These are phyloP conservation scores for Cardiospermum halicacabum DNA, from an alignment of 345 rosid genomes.

Conservation along the genomic window DNA sequence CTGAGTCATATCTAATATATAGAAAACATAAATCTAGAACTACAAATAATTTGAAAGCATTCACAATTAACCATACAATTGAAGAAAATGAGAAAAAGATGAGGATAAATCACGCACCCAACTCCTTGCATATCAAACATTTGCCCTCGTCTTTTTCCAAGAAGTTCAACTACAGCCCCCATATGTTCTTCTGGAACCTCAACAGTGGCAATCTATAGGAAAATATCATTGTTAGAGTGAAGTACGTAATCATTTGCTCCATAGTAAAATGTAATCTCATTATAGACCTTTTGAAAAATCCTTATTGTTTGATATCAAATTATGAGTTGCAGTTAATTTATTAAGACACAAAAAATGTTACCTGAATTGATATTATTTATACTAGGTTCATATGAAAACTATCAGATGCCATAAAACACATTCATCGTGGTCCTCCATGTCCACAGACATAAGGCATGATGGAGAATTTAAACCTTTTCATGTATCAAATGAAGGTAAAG, in stretches of 20 bases:
- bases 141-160: conserved; percentile 90
- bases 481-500: neutral
- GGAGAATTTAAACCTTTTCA: neutral
- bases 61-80: neutral
- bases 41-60: conserved; percentile 2
- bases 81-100: neutral
- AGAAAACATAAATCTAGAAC: neutral
- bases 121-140: conserved; percentile 92
- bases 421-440: neutral
- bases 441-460: conserved; percentile 6
- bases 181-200: conserved; percentile 93
- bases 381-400: neutral
- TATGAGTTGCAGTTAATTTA: conserved; percentile 1
- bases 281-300: neutral
- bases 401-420: neutral
- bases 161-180: conserved; percentile 98
- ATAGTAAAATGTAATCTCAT: neutral
- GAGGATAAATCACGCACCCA: conserved; percentile 43
- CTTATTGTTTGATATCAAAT: conserved; percentile 1
- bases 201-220: conserved; percentile 76
- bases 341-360: neutral
- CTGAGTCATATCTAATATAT: neutral
- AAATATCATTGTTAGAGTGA: conserved; percentile 9
- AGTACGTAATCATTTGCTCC: neutral
- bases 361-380: neutral